Evolutionary conservation across 2,329 filamentous ascomycete species (phyloP).

Genomic region (Dothistroma pini): DNA sequence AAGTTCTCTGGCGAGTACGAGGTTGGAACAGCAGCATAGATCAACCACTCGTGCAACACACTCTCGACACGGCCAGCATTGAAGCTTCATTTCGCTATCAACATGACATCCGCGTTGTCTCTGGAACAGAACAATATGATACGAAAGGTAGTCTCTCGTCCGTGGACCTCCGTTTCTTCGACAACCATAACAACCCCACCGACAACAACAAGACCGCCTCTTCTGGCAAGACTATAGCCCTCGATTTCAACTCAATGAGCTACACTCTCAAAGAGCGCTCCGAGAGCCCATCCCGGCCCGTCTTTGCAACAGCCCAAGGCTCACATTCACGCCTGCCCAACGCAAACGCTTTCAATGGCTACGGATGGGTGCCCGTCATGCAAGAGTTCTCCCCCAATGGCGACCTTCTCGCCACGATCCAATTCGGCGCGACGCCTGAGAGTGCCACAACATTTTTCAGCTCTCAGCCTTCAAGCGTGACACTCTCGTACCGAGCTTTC

Average conservation of each 20-base stretch:
- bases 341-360: slow-evolving; percentile 17
- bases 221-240: slow-evolving; percentile 19
- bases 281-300: slow-evolving; percentile 13
- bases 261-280: slow-evolving; percentile 14
- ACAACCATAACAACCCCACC: slow-evolving; percentile 24
- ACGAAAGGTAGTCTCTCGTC: not conserved
- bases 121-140: slow-evolving; percentile 1
- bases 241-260: slow-evolving; percentile 13
- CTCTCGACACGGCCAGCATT: not conserved
- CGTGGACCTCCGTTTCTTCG: slow-evolving; percentile 13
- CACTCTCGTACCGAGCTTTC: slow-evolving; percentile 21
- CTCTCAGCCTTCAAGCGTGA: slow-evolving; percentile 4
- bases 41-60: not conserved
- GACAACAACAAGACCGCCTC: slow-evolving; percentile 19
- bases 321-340: slow-evolving; percentile 15
- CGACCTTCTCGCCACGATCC: slow-evolving; percentile 11
- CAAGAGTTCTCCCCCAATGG: slow-evolving; percentile 21
- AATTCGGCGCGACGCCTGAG: slow-evolving; percentile 16
- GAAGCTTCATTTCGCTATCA: slow-evolving; percentile 22
- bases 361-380: slow-evolving; percentile 22
- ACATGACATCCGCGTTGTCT: slow-evolving; percentile 20
- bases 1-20: slow-evolving; percentile 16
- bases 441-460: not conserved
- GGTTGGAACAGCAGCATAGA: not conserved
- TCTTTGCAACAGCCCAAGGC: slow-evolving; percentile 23